These are phyloP conservation scores for Tanacetum coccineum DNA, from an alignment of 129 eudicot species.

Conservation along the genomic window DNA sequence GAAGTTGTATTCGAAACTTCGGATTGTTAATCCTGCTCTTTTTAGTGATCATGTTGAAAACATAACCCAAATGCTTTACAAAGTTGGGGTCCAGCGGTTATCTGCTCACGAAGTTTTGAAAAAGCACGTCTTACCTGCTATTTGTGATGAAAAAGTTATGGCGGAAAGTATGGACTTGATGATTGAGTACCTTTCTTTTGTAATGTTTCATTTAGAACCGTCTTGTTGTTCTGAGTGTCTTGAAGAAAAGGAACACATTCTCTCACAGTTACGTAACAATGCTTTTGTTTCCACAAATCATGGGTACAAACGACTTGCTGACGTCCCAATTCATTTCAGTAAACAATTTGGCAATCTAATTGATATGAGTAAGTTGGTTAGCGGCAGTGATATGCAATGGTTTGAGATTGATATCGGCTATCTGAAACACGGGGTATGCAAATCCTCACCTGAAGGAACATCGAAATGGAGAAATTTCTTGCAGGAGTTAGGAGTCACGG, in stretches of 20 bases:
- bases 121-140: slow-evolving; percentile 56
- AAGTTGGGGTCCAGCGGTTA: slow-evolving; percentile 60
- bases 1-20: slow-evolving; percentile 45
- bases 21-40: slow-evolving; percentile 56
- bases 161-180: slow-evolving; percentile 31
- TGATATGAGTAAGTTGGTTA: slow-evolving; percentile 41
- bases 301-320: slow-evolving; percentile 49
- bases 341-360: slow-evolving; percentile 48
- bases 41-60: slow-evolving; percentile 29
- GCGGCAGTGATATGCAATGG: slow-evolving; percentile 51
- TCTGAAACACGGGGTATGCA: slow-evolving; percentile 43
- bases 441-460: slow-evolving; percentile 30
- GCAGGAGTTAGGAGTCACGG: slow-evolving; percentile 61
- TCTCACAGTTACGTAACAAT: slow-evolving; percentile 43
- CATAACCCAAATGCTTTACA: slow-evolving; percentile 49
- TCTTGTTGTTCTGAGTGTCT: slow-evolving; percentile 42
- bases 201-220: slow-evolving; percentile 63
- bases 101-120: slow-evolving; percentile 68
- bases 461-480: slow-evolving; percentile 64
- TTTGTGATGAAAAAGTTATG: slow-evolving; percentile 39
- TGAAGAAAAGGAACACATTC: slow-evolving; percentile 41
- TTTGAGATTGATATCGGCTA: slow-evolving; percentile 49
- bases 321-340: slow-evolving; percentile 56
- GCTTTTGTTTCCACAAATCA: slow-evolving; percentile 62
- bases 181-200: slow-evolving; percentile 59